These are phyloP conservation scores for Lepiota venenata DNA, from an alignment of 768 basidiomycete genomes.

Conservation along the genomic window DNA sequence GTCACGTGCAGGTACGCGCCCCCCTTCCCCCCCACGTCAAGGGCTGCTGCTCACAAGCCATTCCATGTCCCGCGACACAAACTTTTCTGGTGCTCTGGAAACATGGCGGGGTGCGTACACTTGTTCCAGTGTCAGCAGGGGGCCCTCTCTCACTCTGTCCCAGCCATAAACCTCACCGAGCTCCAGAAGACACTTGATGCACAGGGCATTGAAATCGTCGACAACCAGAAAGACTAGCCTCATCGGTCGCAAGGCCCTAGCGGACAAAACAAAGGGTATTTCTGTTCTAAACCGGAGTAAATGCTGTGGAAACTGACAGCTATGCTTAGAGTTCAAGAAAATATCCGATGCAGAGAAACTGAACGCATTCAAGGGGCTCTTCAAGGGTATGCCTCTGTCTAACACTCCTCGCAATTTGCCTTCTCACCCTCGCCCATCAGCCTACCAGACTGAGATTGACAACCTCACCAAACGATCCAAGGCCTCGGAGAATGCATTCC, in stretches of 20 bases:
- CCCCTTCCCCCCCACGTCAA: conserved; percentile 9
- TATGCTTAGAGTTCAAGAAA: conserved; percentile 85
- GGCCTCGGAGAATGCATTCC: conserved; percentile 89
- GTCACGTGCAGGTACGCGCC: conserved; percentile 15
- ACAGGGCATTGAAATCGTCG: conserved; percentile 93
- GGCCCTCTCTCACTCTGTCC: background rate
- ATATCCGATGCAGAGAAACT: conserved; percentile 88
- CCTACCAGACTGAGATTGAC: conserved; percentile 97
- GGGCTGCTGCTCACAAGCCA: background rate
- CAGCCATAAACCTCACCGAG: conserved; percentile 85
- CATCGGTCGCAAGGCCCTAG: conserved; percentile 88
- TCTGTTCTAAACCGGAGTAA: background rate
- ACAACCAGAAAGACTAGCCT: conserved; percentile 98
- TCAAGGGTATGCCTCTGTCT: conserved; percentile 60
- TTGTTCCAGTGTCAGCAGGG: background rate
- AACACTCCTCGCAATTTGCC: background rate
- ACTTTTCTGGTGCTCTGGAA: conserved; percentile 88
- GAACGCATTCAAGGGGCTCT: conserved; percentile 81
- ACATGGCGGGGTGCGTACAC: conserved; percentile 81
- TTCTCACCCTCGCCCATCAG: conserved; percentile 33
- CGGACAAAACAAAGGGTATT: conserved; percentile 96
- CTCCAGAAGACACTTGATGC: conserved; percentile 91
- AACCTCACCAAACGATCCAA: conserved; percentile 91
- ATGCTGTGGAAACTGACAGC: background rate
- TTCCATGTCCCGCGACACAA: conserved; percentile 52